Base-by-base conservation (phyloP, 202 grass and related monocot species). In the Zoysia matrella region DNA sequence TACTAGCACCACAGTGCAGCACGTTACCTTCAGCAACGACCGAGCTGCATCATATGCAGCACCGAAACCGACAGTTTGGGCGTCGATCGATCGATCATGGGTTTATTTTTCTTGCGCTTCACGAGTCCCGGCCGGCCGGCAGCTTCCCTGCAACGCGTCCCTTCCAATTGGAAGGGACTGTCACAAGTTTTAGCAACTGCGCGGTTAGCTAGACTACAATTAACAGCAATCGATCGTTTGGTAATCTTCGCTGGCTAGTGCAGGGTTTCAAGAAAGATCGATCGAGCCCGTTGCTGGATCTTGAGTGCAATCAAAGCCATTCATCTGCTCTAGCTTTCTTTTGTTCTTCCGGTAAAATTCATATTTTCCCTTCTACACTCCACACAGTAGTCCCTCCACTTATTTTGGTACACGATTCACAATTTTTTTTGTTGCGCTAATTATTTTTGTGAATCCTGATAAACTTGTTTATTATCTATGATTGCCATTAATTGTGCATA, bases 161-260 rank as follows among this genome's bases (percentile, higher is more conserved):
- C 82, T 86, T 7, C 49, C 57, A 30, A 3, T 52, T 60, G 30
- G 30, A 36, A 36, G 30, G 47, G 68, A 63, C n/a, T 60, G 45
- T 62, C 72, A 82, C 78, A 87, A 87, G 78, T 87, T 82, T 82
- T 56, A 8, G 56, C 85, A 76, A 81, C 63, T 50, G 52, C 11
- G 12, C 30, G 61, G 48, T 74, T 81, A 47, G 52, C 49, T 52
- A 86, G 72, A 8, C n/a, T 47, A 41, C 65, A 75, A 48, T 76
- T 71, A 65, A 54, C 72, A 71, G 71, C 48, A 9, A 36, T 62
- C 48, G 85, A 36, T 36, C 30, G 30, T 82, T 87, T 82, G 78
- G 78, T 87, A 82, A 65, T 48, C 66, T 71, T 41, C 11, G 78
- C 47, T 61, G 47, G 50, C 43, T 67, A 55, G 42, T 3, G 16